Percentiles rank a stretch among this genome's conserved stretches.
Evolutionary conservation across 306 rosid genomes (phyloP).

Genomic region (Quercus robur): DNA sequence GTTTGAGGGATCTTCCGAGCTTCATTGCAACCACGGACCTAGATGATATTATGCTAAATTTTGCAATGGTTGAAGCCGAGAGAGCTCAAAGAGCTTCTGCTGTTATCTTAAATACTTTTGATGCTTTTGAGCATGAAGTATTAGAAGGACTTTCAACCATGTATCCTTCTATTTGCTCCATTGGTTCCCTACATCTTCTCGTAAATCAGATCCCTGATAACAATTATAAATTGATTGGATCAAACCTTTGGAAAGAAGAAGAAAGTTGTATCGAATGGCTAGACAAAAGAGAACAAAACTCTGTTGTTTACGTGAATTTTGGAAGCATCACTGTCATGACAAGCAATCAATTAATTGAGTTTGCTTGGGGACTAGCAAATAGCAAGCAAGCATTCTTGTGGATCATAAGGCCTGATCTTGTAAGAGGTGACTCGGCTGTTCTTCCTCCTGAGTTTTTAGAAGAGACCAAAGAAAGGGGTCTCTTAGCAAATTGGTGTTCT

Average conservation of each 20-base stretch:
- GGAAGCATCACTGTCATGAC: slow-evolving; percentile 74
- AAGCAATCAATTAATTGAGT: slow-evolving; percentile 43
- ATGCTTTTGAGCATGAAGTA: slow-evolving; percentile 45
- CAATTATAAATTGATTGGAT: slow-evolving; percentile 24
- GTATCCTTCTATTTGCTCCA: slow-evolving; percentile 45
- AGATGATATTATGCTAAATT: slow-evolving; percentile 38
- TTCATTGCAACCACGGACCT: slow-evolving; percentile 62
- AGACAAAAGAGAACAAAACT: slow-evolving; percentile 25
- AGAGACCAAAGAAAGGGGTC: slow-evolving; percentile 37
- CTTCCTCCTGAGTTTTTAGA: slow-evolving; percentile 37
- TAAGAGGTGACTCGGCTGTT: slow-evolving; percentile 23
- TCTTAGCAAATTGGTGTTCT: slow-evolving; percentile 56
- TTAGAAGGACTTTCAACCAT: slow-evolving; percentile 28
- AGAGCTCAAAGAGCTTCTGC: slow-evolving; percentile 48
- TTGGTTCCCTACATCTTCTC: slow-evolving; percentile 54
- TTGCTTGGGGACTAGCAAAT: slow-evolving; percentile 75
- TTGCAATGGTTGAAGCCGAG: background rate
- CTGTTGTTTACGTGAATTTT: slow-evolving; percentile 68
- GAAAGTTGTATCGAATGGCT: slow-evolving; percentile 57
- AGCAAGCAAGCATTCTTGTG: slow-evolving; percentile 49
- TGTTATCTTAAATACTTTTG: slow-evolving; percentile 55
- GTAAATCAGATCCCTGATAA: slow-evolving; percentile 15
- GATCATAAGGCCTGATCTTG: slow-evolving; percentile 62
- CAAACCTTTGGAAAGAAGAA: slow-evolving; percentile 75
- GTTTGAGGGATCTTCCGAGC: slow-evolving; percentile 47